A percentile compares a stretch with the other conserved stretches of the same genome.
phyloP scores from a whole-genome alignment of 2,329 filamentous ascomycete genomes.

The Pyrenophora seminiperda region DNA sequence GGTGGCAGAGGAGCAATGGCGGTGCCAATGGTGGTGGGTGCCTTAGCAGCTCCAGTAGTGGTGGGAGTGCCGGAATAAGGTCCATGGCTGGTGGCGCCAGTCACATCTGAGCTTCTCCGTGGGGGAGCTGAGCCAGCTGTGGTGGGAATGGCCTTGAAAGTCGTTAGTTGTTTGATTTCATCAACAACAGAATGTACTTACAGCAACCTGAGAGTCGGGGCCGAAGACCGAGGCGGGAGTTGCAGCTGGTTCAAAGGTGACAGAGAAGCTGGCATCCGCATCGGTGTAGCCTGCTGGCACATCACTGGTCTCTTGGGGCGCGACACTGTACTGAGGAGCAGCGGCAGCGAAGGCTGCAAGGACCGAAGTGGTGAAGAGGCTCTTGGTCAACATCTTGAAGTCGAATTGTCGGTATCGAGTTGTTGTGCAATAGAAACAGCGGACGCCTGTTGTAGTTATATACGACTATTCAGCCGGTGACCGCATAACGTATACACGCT shows the following conservation, averaged over 20 bases:
- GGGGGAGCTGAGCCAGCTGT: conserved; percentile 48
- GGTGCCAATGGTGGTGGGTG: conserved; percentile 58
- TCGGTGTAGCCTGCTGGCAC: conserved; percentile 54
- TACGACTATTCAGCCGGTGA: conserved; percentile 12
- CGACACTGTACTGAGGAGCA: conserved; percentile 40
- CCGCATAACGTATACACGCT: conserved; percentile 16
- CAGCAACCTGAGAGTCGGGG: conserved; percentile 51
- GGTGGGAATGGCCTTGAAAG: conserved; percentile 24
- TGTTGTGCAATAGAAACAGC: conserved; percentile 5
- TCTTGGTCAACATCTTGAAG: conserved; percentile 47
- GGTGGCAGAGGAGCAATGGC: conserved; percentile 64
- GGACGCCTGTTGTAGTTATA: conserved; percentile 17
- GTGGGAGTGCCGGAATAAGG: conserved; percentile 69
- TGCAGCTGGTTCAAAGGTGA: conserved; percentile 36
- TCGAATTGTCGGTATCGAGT: conserved; percentile 11
- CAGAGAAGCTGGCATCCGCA: conserved; percentile 52
- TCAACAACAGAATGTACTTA: conserved; percentile 26
- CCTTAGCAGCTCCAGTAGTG: conserved; percentile 71
- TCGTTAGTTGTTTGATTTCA: neutral
- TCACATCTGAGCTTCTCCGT: conserved; percentile 56
- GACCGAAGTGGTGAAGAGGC: conserved; percentile 39
- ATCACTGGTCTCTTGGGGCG: conserved; percentile 1
- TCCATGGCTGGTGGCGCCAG: conserved; percentile 70
- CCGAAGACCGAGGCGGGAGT: conserved; percentile 52
- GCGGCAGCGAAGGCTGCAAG: conserved; percentile 46